Evolutionary conservation across 768 basidiomycete genomes (phyloP), one percentile per base, ranked within the genome.

Genomic region (Daedalea quercina): DNA sequence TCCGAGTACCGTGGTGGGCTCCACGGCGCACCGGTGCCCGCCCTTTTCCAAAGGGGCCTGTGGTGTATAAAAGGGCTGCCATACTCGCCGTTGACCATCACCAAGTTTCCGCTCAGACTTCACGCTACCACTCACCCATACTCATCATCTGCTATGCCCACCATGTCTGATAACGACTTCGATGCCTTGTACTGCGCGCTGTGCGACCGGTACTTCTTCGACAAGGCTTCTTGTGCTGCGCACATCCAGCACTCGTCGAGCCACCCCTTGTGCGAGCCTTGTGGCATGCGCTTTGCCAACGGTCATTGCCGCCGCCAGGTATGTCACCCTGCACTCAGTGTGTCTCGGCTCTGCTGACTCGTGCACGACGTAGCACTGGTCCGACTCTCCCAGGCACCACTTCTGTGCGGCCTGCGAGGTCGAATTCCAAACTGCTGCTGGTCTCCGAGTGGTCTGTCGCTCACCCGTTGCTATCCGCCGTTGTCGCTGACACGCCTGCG

Each of bases 161-260:
- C 28, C 11, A 40, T 40, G 37, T 40, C 37, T 15, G 37, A 40
- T 15, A 40, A 19, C 37, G 37, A 40, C 8, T 19, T 17, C 44
- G 7, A 3, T 45, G 26, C 20, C 15, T 20, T 45, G 31, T 69
- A 71, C 61, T 71, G 70, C 60, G 62, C 67, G 28, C 57, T 69
- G 23, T 71, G 70, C 58, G 69, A 71, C 52, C 50, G 52, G 31
- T 69, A 71, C 55, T 69, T 69, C 57, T 59, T 62, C 43, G 54
- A 54, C 26, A 44, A 54, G 4, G 60, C 61, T 2, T 60, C 66
- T 19, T 67, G 69, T 17, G 58, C 64, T 7, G 52, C 53, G 23
- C 70, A 71, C 34, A 55, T 71, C 22, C 57, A 63, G 45, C 45
- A 53, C 42, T 60, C 69, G 3, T 48, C 41, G 20, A 63, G 62